Conservation (phyloP, 2,329 filamentous ascomycete genomes). For the Parascedosporium putredinis region DNA sequence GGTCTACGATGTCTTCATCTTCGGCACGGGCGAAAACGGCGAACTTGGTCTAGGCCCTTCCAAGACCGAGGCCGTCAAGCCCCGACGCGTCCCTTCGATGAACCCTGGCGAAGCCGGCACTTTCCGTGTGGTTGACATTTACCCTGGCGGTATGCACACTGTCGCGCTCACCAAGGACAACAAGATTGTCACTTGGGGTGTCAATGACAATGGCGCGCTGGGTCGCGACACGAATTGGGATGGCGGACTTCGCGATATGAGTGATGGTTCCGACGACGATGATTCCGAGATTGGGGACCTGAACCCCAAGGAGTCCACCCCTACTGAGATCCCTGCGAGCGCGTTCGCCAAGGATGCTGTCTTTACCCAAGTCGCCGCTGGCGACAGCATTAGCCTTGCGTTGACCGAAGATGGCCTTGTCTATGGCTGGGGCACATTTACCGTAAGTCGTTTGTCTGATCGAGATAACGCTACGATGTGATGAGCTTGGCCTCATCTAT, state of each 20-base stretch:
- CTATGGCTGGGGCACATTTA: conserved; percentile 79
- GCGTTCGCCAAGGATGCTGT: conserved; percentile 50
- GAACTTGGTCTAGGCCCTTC: conserved; percentile 71
- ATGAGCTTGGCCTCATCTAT: no score
- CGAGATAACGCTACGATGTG: no score
- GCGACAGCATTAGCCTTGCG: conserved; percentile 66
- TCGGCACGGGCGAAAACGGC: conserved; percentile 69
- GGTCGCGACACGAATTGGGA: conserved; percentile 64
- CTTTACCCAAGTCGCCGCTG: conserved; percentile 55
- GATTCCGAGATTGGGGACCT: conserved; percentile 48
- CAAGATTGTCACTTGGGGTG: conserved; percentile 76
- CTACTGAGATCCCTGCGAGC: conserved; percentile 47
- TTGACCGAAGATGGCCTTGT: conserved; percentile 65
- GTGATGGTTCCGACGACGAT: conserved; percentile 41
- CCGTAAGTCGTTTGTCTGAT: no score
- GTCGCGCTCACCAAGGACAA: conserved; percentile 69
- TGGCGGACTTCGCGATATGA: conserved; percentile 49
- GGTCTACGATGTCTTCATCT: conserved; percentile 65
- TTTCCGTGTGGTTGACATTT: conserved; percentile 65
- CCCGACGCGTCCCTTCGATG: conserved; percentile 69
- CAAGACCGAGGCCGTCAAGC: conserved; percentile 48
- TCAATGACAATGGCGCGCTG: conserved; percentile 75
- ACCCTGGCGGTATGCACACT: conserved; percentile 74
- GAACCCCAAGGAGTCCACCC: conserved; percentile 64
- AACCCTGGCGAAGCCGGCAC: conserved; percentile 51